phyloP scores from a whole-genome alignment of 148 eudicot genomes.

The Tetragonia tetragonoides region DNA sequence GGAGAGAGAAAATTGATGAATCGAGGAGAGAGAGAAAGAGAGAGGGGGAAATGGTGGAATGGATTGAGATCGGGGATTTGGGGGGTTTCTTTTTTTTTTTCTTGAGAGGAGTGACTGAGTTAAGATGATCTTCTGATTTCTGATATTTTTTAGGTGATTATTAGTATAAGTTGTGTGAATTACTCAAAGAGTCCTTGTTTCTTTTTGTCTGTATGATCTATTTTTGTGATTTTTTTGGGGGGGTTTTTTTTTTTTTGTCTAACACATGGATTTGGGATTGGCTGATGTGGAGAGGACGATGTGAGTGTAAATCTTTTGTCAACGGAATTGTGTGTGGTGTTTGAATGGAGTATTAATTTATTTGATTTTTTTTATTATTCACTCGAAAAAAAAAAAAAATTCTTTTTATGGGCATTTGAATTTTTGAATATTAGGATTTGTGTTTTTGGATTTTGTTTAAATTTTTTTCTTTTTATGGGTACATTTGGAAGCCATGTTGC shows the following conservation, averaged over 20 bases:
- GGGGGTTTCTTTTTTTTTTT: background rate
- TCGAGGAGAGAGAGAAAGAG: background rate
- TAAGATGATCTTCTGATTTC: background rate
- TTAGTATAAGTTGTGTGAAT: background rate
- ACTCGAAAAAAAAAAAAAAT: no score
- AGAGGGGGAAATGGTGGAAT: background rate
- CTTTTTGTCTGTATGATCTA: no score
- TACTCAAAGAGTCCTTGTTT: background rate
- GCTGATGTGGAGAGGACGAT: background rate
- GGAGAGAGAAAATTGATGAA: background rate
- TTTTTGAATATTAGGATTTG: no score
- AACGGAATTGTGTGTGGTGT: constrained; percentile 13
- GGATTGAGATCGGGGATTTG: background rate
- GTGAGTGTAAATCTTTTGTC: no score
- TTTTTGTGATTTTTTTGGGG: no score
- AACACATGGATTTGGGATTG: background rate
- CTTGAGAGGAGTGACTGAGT: background rate
- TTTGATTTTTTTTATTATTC: no score
- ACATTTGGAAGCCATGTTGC: no score
- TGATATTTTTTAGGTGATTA: no score
- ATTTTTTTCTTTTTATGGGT: no score
- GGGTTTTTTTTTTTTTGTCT: background rate
- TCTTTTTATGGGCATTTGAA: no score
- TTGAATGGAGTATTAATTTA: background rate
- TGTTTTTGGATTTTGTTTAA: no score